Percentiles rank a stretch among this genome's conserved stretches.
These are phyloP conservation scores for Penicillium daleae DNA, from an alignment of 495 filamentous ascomycete species.

Conservation along the genomic window DNA sequence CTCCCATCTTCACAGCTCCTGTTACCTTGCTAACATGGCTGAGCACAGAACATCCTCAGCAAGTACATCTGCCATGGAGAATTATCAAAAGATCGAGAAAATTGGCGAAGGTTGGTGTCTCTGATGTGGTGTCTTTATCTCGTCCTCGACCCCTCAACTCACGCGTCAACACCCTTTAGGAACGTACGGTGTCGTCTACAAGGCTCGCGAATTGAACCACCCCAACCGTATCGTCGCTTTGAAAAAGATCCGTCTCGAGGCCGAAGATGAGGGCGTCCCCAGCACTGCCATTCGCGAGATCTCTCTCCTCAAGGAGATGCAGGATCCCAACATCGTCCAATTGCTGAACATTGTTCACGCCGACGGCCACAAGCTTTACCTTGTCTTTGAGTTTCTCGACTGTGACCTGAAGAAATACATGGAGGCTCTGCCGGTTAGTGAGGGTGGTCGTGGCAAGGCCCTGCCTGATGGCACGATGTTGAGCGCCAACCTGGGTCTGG, in stretches of 20 bases:
- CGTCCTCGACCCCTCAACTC: conserved; percentile 12
- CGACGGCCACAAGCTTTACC: conserved; percentile 94
- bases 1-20: conserved; percentile 3
- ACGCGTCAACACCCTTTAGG: conserved; percentile 52
- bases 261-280: conserved; percentile 95
- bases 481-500: conserved; percentile 77
- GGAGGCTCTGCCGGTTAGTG: conserved; percentile 89
- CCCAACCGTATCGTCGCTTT: conserved; percentile 84
- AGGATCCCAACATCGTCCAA: conserved; percentile 90
- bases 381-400: conserved; percentile 94
- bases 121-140: conserved; percentile 1
- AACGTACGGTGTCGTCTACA: conserved; percentile 93
- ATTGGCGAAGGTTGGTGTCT: conserved; percentile 84
- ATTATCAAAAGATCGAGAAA: conserved; percentile 99
- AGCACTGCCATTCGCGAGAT: conserved; percentile 97
- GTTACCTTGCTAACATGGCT: conserved; percentile 14
- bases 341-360: conserved; percentile 95
- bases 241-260: conserved; percentile 98
- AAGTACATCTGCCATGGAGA: conserved; percentile 71
- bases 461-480: conserved; percentile 76
- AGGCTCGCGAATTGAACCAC: conserved; percentile 80
- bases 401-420: conserved; percentile 98
- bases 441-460: conserved; percentile 87
- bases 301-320: conserved; percentile 94
- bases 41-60: conserved; percentile 7